Conservation (phyloP, 2,329 filamentous ascomycete genomes). For the Talaromyces sp. region DNA sequence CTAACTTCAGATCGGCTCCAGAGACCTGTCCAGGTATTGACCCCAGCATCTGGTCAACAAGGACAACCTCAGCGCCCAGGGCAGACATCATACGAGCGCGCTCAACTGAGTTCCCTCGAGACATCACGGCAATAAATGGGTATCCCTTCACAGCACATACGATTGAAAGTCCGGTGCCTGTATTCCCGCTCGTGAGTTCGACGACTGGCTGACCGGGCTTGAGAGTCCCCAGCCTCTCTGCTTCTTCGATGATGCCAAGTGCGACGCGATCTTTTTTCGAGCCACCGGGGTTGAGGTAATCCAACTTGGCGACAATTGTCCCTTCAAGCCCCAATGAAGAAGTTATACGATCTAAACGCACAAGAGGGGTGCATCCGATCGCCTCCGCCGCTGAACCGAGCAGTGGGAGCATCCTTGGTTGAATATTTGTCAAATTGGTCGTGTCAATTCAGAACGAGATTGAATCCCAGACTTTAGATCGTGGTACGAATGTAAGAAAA, state of each 20-base stretch:
- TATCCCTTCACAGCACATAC: constrained; percentile 19
- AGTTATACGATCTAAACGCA: constrained; percentile 77
- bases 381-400: neutral
- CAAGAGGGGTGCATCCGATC: constrained; percentile 84
- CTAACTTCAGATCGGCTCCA: neutral
- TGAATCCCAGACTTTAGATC: too few species aligned
- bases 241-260: constrained; percentile 87
- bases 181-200: constrained; percentile 91
- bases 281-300: constrained; percentile 83
- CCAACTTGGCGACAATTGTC: constrained; percentile 79
- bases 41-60: neutral
- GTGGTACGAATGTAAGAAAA: too few species aligned
- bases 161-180: constrained; percentile 38
- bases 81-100: constrained; percentile 15
- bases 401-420: neutral
- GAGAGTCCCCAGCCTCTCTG: constrained; percentile 80
- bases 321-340: constrained; percentile 72
- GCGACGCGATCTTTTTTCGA: constrained; percentile 89
- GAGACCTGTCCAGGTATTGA: neutral
- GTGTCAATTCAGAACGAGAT: too few species aligned
- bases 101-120: constrained; percentile 13
- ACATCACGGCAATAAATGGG: constrained; percentile 12
- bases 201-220: constrained; percentile 91
- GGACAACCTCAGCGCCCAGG: constrained; percentile 8
- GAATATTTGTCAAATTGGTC: too few species aligned